A percentile compares a stretch with the other conserved stretches of the same genome.
Conservation (phyloP, 768 basidiomycete species). For the Polyporus arcularius region DNA sequence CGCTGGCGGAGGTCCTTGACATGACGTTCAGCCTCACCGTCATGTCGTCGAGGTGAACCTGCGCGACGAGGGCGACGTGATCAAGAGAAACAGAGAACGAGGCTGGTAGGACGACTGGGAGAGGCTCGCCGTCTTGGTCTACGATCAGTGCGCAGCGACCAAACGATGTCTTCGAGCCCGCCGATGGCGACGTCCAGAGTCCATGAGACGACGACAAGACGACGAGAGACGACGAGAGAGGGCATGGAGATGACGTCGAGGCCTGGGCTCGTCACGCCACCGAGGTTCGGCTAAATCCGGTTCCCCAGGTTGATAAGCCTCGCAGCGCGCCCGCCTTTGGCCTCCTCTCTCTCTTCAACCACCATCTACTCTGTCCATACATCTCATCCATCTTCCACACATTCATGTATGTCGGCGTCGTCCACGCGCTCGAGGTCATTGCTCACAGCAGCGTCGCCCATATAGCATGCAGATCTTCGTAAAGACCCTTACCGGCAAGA, state of each 20-base stretch:
- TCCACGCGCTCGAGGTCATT: neutral
- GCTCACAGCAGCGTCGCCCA: neutral
- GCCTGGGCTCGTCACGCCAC: neutral
- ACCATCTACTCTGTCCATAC: conserved; percentile 13
- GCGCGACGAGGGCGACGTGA: too few relatives aligned
- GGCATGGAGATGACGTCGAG: neutral
- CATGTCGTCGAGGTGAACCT: too few relatives aligned
- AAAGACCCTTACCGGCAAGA: conserved; percentile 89
- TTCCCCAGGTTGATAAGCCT: conserved; percentile 16
- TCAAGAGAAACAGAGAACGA: too few relatives aligned
- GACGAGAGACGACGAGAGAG: too few relatives aligned
- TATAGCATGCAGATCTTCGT: conserved; percentile 82
- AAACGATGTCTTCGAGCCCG: too few relatives aligned
- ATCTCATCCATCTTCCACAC: neutral
- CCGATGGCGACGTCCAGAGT: too few relatives aligned
- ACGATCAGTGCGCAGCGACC: too few relatives aligned
- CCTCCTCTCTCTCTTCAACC: conserved; percentile 17
- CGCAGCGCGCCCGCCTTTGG: conserved; percentile 2
- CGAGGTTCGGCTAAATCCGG: neutral
- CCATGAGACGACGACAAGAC: too few relatives aligned
- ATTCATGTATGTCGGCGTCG: neutral
- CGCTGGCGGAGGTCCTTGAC: conserved; percentile 22
- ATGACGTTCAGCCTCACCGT: conserved; percentile 18
- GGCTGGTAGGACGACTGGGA: too few relatives aligned
- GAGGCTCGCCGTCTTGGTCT: too few relatives aligned